These are phyloP conservation scores for Monilinia laxa DNA, from an alignment of 2,329 filamentous ascomycete genomes.

Conservation along the genomic window DNA sequence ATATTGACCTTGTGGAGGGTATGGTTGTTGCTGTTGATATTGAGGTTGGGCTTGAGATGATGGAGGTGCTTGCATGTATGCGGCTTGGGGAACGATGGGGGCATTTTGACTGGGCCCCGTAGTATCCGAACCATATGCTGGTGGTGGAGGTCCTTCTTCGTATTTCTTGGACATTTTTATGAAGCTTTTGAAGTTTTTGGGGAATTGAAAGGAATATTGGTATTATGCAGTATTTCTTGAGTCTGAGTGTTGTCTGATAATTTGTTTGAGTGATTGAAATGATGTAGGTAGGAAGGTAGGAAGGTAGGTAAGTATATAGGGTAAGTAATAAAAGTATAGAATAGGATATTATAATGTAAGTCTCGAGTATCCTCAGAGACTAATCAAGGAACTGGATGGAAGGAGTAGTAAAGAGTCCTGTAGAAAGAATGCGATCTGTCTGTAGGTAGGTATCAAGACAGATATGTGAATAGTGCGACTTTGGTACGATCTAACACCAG, in stretches of 20 bases:
- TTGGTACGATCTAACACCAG: not conserved
- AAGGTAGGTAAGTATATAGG: no score
- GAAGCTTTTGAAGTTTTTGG: not conserved
- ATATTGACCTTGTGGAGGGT: slow-evolving; percentile 21
- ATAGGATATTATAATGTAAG: no score
- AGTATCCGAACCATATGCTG: slow-evolving; percentile 31
- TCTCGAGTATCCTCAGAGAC: no score
- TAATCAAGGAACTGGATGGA: no score
- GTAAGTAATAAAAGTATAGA: no score
- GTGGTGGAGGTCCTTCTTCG: slow-evolving; percentile 31
- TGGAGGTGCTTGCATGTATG: slow-evolving; percentile 26
- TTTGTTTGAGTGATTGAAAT: not conserved
- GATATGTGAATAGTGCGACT: not conserved
- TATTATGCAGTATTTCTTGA: no score
- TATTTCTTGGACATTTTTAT: slow-evolving; percentile 30
- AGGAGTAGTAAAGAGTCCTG: not conserved
- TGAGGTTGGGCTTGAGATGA: slow-evolving; percentile 22
- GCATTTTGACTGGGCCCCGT: not conserved
- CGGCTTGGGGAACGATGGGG: slow-evolving; percentile 28
- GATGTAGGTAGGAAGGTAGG: no score
- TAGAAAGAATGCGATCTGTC: not conserved
- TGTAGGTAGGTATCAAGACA: not conserved
- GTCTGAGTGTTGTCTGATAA: not conserved
- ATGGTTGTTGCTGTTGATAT: slow-evolving; percentile 28
- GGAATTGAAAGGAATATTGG: not conserved